Percentiles rank a stretch among this genome's conserved stretches.
Conservation (phyloP, 2,329 filamentous ascomycete species). For the Aciculosporium take region DNA sequence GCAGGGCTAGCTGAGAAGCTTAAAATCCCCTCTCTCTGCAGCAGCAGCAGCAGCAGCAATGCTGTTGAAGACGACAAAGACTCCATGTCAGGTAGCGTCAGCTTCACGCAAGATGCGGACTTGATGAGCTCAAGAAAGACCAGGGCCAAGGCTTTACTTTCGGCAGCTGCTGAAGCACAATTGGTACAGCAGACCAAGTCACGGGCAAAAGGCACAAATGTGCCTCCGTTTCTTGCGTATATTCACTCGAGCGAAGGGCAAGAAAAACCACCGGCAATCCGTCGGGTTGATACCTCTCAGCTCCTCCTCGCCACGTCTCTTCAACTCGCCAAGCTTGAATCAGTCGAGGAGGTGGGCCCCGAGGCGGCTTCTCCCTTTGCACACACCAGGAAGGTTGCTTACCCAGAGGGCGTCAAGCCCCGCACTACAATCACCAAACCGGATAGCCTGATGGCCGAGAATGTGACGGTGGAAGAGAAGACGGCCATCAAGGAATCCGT, state of each 20-base stretch:
- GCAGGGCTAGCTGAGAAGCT: constrained; percentile 65
- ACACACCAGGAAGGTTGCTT: constrained; percentile 65
- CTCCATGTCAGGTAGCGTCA: constrained; percentile 15
- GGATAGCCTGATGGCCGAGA: constrained; percentile 75
- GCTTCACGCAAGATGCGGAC: constrained; percentile 14
- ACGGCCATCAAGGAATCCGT: constrained; percentile 86
- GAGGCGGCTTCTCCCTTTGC: constrained; percentile 56
- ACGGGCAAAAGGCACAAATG: constrained; percentile 12
- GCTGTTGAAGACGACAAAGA: constrained; percentile 23
- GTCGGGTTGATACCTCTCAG: constrained; percentile 76
- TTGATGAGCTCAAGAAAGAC: constrained; percentile 8
- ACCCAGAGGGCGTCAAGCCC: constrained; percentile 66
- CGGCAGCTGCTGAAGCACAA: neutral
- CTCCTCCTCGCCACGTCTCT: constrained; percentile 72
- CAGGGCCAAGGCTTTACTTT: neutral
- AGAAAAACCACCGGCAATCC: constrained; percentile 49
- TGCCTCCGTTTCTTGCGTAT: constrained; percentile 70
- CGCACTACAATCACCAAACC: constrained; percentile 69
- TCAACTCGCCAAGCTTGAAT: constrained; percentile 72
- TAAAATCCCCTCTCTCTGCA: constrained; percentile 48
- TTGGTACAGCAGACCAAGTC: neutral
- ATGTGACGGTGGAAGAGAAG: constrained; percentile 79
- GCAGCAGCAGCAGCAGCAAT: constrained; percentile 22
- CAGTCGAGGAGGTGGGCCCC: constrained; percentile 46
- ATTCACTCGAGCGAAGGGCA: constrained; percentile 47